Conservation (phyloP, 2,329 filamentous ascomycete species). For the Diplodia seriata region DNA sequence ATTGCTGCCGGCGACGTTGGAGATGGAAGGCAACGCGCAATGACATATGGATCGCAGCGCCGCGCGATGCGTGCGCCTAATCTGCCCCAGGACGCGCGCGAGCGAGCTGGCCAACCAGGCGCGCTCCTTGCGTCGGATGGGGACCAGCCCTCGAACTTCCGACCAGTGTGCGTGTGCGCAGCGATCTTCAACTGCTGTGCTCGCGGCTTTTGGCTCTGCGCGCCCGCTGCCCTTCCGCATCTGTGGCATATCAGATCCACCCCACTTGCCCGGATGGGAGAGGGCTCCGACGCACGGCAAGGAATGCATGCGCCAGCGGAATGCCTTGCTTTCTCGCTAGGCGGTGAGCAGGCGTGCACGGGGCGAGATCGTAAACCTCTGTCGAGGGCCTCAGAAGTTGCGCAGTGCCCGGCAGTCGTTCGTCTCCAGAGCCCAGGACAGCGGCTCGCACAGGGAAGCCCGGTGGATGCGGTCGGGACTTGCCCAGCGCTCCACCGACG, state of each 20-base stretch:
- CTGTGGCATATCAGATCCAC: conserved; percentile 25
- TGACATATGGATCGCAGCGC: conserved; percentile 28
- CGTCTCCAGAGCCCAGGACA: conserved; percentile 22
- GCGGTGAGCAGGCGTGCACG: conserved; percentile 25
- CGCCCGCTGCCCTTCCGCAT: conserved; percentile 2
- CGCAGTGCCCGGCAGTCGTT: background rate
- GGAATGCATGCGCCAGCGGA: conserved; percentile 18
- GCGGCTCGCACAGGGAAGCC: conserved; percentile 21
- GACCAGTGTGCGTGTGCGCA: conserved; percentile 23
- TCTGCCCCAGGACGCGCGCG: conserved; percentile 9
- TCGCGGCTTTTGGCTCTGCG: conserved; percentile 19
- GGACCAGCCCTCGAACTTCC: conserved; percentile 21
- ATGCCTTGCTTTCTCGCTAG: conserved; percentile 21
- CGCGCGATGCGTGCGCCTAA: conserved; percentile 16
- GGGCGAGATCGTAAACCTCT: conserved; percentile 15
- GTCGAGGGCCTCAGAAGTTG: background rate
- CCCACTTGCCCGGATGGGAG: conserved; percentile 18
- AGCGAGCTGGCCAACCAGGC: conserved; percentile 14
- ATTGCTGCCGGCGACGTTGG: conserved; percentile 13
- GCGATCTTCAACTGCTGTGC: conserved; percentile 28
- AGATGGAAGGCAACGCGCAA: conserved; percentile 7
- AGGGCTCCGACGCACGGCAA: conserved; percentile 17
- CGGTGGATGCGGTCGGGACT: background rate
- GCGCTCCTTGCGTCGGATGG: conserved; percentile 28
- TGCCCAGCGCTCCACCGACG: background rate